These are phyloP conservation scores for Arabidopsis lyrata DNA, from an alignment of 441 rosid species.

Conservation along the genomic window DNA sequence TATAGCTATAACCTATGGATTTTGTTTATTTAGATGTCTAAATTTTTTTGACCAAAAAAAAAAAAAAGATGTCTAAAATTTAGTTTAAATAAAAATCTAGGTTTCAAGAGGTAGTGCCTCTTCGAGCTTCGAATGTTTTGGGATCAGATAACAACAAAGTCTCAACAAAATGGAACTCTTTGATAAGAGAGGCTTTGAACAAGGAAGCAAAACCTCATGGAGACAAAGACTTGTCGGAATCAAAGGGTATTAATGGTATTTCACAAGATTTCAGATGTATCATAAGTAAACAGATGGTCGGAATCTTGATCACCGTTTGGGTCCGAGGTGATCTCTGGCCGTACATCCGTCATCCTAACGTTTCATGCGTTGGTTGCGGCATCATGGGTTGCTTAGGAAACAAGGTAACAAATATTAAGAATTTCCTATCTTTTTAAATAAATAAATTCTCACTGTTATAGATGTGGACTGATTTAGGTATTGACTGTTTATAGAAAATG, in stretches of 20 bases:
- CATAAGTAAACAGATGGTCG: constrained; percentile 87
- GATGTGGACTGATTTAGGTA: constrained; percentile 16
- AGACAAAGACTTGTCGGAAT: not conserved
- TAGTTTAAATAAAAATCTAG: constrained; percentile 36
- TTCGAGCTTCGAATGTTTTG: constrained; percentile 69
- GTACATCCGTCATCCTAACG: constrained; percentile 59
- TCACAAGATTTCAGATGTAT: constrained; percentile 45
- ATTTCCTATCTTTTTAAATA: not conserved
- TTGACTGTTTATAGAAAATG: constrained; percentile 37
- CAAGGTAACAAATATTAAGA: constrained; percentile 56
- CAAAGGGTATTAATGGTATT: constrained; percentile 34
- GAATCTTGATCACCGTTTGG: constrained; percentile 82
- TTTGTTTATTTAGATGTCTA: not conserved
- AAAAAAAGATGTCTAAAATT: not conserved
- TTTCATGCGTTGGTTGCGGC: constrained; percentile 88
- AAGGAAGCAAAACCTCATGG: constrained; percentile 29
- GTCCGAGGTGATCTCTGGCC: constrained; percentile 59
- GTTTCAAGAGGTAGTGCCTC: constrained; percentile 93
- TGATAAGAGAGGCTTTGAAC: constrained; percentile 66
- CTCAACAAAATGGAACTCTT: constrained; percentile 70
- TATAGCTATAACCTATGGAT: not conserved
- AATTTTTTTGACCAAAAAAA: too few species aligned
- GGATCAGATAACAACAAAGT: constrained; percentile 66
- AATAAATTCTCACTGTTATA: constrained; percentile 26
- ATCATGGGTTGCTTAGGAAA: constrained; percentile 88